Percentiles rank a stretch among this genome's conserved stretches.
These are phyloP conservation scores for Geranomyces michiganensis DNA, from an alignment of 192 early-diverging fungal genomes.

Conservation along the genomic window DNA sequence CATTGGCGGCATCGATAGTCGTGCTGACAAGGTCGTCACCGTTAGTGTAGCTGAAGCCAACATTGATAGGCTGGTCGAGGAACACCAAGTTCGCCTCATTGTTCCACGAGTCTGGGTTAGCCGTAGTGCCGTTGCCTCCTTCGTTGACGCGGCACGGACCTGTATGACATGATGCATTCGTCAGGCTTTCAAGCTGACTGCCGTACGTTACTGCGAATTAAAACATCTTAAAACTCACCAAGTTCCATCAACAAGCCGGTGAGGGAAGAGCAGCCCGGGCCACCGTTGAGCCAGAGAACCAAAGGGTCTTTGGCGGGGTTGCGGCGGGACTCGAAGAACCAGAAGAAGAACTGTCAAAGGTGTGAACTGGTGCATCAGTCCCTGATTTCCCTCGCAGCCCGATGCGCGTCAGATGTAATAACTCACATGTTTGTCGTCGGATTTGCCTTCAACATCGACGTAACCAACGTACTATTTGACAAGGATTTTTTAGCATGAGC, in stretches of 20 bases:
- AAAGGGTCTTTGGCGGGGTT: constrained; percentile 75
- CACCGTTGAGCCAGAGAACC: constrained; percentile 76
- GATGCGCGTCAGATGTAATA: background rate
- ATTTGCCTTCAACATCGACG: constrained; percentile 51
- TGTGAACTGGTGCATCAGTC: background rate
- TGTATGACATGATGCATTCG: too few species aligned
- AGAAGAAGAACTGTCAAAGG: constrained; percentile 81
- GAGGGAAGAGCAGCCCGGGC: constrained; percentile 75
- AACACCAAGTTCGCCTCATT: constrained; percentile 74
- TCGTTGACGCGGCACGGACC: constrained; percentile 79
- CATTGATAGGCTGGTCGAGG: constrained; percentile 75
- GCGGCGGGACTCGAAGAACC: constrained; percentile 94
- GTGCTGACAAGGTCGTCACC: constrained; percentile 67
- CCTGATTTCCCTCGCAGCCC: background rate
- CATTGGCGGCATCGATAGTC: constrained; percentile 76
- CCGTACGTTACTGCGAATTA: too few species aligned
- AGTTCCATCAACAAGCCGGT: constrained; percentile 78
- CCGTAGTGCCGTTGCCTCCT: constrained; percentile 65
- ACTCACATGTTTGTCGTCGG: constrained; percentile 38
- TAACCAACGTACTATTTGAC: constrained; percentile 46
- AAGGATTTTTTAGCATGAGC: too few species aligned
- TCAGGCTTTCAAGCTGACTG: too few species aligned
- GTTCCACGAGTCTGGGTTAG: constrained; percentile 88
- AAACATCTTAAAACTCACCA: too few species aligned
- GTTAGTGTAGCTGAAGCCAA: constrained; percentile 82